These are phyloP conservation scores for Starmerella gropengiesseri DNA, from an alignment of 805 yeast species.

Conservation along the genomic window DNA sequence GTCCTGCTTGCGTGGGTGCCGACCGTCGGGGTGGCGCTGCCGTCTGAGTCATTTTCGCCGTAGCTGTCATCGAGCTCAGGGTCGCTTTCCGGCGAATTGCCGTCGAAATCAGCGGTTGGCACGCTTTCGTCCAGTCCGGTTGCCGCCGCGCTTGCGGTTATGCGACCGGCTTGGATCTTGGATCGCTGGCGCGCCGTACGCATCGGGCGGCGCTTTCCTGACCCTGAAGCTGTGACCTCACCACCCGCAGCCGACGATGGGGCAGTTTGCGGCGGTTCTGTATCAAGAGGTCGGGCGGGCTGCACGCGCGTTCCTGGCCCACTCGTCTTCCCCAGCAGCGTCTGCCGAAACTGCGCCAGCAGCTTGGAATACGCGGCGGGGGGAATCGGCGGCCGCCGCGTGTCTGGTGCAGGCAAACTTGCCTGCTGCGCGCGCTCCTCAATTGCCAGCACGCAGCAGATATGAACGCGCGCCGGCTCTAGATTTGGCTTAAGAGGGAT, in stretches of 20 bases:
- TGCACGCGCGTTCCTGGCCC: too few relatives aligned
- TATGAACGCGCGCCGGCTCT: constrained; percentile 23
- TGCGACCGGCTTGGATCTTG: background rate
- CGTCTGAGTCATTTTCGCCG: constrained; percentile 1
- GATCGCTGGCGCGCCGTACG: background rate
- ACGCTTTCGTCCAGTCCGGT: too few relatives aligned
- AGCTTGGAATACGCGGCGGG: constrained; percentile 17
- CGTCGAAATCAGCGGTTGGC: too few relatives aligned
- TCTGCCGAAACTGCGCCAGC: constrained; percentile 14
- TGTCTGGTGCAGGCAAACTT: constrained; percentile 12
- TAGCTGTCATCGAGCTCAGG: too few relatives aligned
- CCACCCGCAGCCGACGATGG: background rate
- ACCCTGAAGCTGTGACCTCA: background rate
- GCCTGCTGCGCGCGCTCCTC: constrained; percentile 13
- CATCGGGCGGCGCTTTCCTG: background rate
- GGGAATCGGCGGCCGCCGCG: constrained; percentile 20
- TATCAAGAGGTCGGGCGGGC: too few relatives aligned
- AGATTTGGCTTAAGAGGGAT: constrained; percentile 21
- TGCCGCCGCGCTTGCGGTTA: too few relatives aligned
- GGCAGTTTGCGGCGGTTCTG: too few relatives aligned
- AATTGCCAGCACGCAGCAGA: constrained; percentile 23
- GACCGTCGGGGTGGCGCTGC: too few relatives aligned
- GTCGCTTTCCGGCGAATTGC: too few relatives aligned
- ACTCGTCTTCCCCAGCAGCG: constrained; percentile 4
- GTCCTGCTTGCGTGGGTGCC: too few relatives aligned